A percentile compares a stretch with the other conserved stretches of the same genome.
Conservation (phyloP, 805 yeast species). For the Starmerella apicola region DNA sequence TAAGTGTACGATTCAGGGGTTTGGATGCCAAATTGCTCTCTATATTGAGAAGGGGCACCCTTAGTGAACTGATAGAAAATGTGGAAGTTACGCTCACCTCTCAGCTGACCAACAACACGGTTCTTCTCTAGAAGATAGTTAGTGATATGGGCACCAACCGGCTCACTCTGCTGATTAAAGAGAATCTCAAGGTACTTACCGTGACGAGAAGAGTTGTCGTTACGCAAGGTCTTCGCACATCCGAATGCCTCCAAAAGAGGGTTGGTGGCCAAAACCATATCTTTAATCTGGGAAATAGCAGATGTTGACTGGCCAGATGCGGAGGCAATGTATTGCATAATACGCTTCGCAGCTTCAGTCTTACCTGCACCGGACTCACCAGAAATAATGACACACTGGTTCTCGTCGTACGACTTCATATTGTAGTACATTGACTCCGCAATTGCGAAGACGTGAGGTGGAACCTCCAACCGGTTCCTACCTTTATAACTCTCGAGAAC, state of each 20-base stretch:
- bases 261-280: slow-evolving; percentile 95
- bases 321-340: slow-evolving; percentile 89
- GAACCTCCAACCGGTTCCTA: slow-evolving; percentile 86
- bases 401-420: slow-evolving; percentile 84
- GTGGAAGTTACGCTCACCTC: slow-evolving; percentile 90
- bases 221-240: slow-evolving; percentile 83
- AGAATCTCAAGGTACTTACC: slow-evolving; percentile 88
- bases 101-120: slow-evolving; percentile 90
- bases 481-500: slow-evolving; percentile 69
- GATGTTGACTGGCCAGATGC: slow-evolving; percentile 61
- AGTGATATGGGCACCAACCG: slow-evolving; percentile 90
- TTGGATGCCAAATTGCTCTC: slow-evolving; percentile 79
- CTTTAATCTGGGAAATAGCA: slow-evolving; percentile 75
- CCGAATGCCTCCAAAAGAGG: slow-evolving; percentile 86
- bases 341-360: slow-evolving; percentile 94
- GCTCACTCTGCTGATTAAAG: slow-evolving; percentile 71
- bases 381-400: slow-evolving; percentile 92
- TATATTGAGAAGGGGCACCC: slow-evolving; percentile 72
- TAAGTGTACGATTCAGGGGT: slow-evolving; percentile 86
- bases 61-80: slow-evolving; percentile 93
- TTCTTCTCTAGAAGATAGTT: slow-evolving; percentile 89
- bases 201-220: slow-evolving; percentile 81
- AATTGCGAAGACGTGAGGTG: slow-evolving; percentile 96
- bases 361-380: slow-evolving; percentile 98
- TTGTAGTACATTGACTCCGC: slow-evolving; percentile 96